Evolutionary conservation across 495 filamentous ascomycete species (phyloP), one percentile per base, ranked within the genome.

Genomic region (Lasiosphaeria miniovina): DNA sequence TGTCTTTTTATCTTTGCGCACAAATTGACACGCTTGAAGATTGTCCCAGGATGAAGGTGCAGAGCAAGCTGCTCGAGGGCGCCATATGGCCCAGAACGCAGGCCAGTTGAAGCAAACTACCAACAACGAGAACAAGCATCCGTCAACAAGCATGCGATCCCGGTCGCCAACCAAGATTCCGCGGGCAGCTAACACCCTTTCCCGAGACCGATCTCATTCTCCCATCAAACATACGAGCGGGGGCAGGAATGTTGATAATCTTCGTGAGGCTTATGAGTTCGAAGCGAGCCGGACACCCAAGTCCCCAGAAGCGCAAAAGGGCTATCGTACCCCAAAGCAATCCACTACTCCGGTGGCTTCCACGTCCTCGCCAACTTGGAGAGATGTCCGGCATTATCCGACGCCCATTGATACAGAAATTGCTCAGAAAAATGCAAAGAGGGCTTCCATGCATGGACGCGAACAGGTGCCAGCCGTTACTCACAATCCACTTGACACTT

Each of bases 151-250:
- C 38, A 43, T 45, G 45, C 58, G 66, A 15, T 61, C 61, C 17
- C 61, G 63, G 7, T 70, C 65, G 35, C 63, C 63, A 0, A 58
- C 43, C 3, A 68, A 62, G 54, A 45, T 41, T 1, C 45, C 36
- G 12, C 54, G 35, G 4, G 49, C 34, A 11, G 41, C 15, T 14
- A 49, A 36, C 3, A 55, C 62, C 3, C 49, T 58, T 36, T 36
- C 68, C 11, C 48, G 57, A 15, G 51, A 52, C 1, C 64, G 68
- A 7, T 63, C 66, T 15, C 62, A 55, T 4, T 71, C 68, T 15
- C 68, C 68, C 1, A 35, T 46, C 58, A 71, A 66, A 24, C 24
- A 24, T 24, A 24, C 24, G 24, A 24, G 24, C 24, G 24, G 24
- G 24, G 24, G 24, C 24, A 24, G 24, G 24, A 24, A 24, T 24